Percentiles rank a stretch among this genome's conserved stretches.
Conservation (phyloP, 129 eudicot genomes). For the Flaveria bidentis region DNA sequence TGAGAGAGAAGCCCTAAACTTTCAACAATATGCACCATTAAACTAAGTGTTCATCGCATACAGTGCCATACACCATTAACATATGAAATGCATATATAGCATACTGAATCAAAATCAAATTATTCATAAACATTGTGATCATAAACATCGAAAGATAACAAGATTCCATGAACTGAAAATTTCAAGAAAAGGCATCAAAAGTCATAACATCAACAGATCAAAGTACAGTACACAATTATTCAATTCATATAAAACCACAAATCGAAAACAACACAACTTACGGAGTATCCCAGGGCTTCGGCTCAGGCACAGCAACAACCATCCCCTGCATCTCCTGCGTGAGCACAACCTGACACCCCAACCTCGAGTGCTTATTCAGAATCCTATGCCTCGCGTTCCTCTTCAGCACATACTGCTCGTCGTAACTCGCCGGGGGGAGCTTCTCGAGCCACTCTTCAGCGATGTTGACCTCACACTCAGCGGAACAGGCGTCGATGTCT, state of each 20-base stretch:
- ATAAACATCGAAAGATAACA: too few relatives aligned
- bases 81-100: too few relatives aligned
- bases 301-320: conserved; percentile 96
- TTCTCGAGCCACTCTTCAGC: conserved; percentile 92
- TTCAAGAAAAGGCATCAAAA: conserved; percentile 14
- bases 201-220: conserved; percentile 11
- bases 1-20: too few relatives aligned
- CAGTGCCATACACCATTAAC: too few relatives aligned
- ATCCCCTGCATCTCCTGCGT: conserved; percentile 80
- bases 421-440: conserved; percentile 69
- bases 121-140: too few relatives aligned
- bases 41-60: too few relatives aligned
- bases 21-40: too few relatives aligned
- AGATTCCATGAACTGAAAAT: conserved; percentile 3
- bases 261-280: conserved; percentile 43
- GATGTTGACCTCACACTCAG: conserved; percentile 96
- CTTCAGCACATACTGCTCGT: conserved; percentile 85
- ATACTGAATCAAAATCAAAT: conserved; percentile 8
- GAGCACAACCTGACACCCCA: conserved; percentile 91
- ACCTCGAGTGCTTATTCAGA: conserved; percentile 80
- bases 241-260: not conserved
- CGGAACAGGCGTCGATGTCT: conserved; percentile 96
- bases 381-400: conserved; percentile 72
- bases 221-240: conserved; percentile 46
- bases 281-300: conserved; percentile 94